Evolutionary conservation across 768 basidiomycete genomes (phyloP), one percentile per base, ranked within the genome.

Genomic region (Mrakia gelida): DNA sequence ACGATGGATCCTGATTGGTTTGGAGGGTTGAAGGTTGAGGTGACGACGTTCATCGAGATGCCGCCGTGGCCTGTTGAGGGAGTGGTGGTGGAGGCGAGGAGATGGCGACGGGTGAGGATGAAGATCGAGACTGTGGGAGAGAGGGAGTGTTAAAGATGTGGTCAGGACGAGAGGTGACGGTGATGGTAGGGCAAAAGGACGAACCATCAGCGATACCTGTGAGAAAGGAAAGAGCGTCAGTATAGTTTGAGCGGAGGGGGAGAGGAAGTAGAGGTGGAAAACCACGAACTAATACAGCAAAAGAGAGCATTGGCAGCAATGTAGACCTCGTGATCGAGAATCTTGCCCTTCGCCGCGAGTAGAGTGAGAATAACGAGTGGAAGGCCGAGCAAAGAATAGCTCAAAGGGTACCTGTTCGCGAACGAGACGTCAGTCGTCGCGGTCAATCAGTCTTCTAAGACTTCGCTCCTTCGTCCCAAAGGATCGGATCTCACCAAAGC

Each of bases 401-500:
- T 49, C 9, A 49, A 2, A 10, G 45, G 45, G 15, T 10, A 49
- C 45, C 45, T 49, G n/a, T n/a, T n/a, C n/a, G n/a, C n/a, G n/a
- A n/a, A n/a, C n/a, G n/a, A n/a, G n/a, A n/a, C n/a, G n/a, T n/a
- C n/a, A n/a, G n/a, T n/a, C n/a, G n/a, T n/a, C n/a, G n/a, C n/a
- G n/a, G n/a, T n/a, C n/a, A n/a, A n/a, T n/a, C n/a, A n/a, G n/a
- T n/a, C n/a, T n/a, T n/a, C n/a, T n/a, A n/a, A n/a, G n/a, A n/a
- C n/a, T n/a, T n/a, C n/a, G n/a, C n/a, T n/a, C n/a, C n/a, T n/a
- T n/a, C n/a, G n/a, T n/a, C n/a, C n/a, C n/a, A n/a, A n/a, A n/a
- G n/a, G n/a, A n/a, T n/a, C n/a, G n/a, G n/a, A n/a, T n/a, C 67
- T 41, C 26, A 68, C 67, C 67, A 68, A 41, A 68, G 67, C 67